These are phyloP conservation scores for Sisymbrium irio DNA, from an alignment of 345 rosid species.

Conservation along the genomic window DNA sequence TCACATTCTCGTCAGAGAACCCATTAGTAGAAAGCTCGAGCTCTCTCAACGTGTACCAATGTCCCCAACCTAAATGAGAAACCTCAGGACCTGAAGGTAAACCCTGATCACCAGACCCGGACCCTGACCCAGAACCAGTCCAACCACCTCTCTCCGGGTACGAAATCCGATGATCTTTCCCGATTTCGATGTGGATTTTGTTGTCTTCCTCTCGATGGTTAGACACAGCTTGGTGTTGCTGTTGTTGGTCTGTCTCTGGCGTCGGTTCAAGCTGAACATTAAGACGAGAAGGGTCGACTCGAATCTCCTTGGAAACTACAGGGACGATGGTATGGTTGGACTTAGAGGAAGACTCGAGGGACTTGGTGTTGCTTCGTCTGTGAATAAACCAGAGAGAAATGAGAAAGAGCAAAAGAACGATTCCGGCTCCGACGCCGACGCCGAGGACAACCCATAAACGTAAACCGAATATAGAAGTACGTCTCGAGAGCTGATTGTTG, in stretches of 20 bases:
- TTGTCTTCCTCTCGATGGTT: conserved; percentile 43
- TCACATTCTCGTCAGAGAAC: conserved; percentile 74
- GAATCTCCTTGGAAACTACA: conserved; percentile 72
- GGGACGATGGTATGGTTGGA: conserved; percentile 52
- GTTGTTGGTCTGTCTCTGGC: conserved; percentile 39
- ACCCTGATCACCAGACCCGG: conserved; percentile 64
- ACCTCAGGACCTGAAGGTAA: conserved; percentile 67
- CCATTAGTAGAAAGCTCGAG: conserved; percentile 76
- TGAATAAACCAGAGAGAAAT: conserved; percentile 87
- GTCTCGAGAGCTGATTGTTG: conserved; percentile 63
- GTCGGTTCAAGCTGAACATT: conserved; percentile 48
- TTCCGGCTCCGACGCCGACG: conserved; percentile 76
- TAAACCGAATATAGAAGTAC: conserved; percentile 62
- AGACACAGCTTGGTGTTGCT: conserved; percentile 22
- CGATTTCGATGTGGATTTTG: conserved; percentile 78
- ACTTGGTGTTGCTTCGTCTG: conserved; percentile 45
- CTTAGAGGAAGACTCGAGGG: conserved; percentile 29
- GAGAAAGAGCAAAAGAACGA: conserved; percentile 74
- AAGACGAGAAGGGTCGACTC: conserved; percentile 48
- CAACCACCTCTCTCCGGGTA: conserved; percentile 67
- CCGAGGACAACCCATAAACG: conserved; percentile 86
- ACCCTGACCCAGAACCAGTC: conserved; percentile 53
- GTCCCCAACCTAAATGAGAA: conserved; percentile 98
- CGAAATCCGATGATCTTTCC: conserved; percentile 77
- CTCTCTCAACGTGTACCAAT: conserved; percentile 93